Evolutionary conservation across 805 yeast genomes (phyloP).

Genomic region (Wickerhamomyces hampshirensis): DNA sequence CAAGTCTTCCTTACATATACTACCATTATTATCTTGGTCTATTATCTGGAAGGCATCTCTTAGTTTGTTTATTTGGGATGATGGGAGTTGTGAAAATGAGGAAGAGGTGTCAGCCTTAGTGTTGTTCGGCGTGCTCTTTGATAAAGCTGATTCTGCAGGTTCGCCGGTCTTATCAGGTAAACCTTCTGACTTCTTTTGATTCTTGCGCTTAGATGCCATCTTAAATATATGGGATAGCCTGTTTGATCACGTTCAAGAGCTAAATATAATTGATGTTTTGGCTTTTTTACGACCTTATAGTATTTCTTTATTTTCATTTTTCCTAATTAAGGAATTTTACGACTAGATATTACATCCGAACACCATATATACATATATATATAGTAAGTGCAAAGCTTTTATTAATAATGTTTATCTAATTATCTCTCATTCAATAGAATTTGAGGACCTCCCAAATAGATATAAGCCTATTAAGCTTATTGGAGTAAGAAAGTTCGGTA

Average conservation of each 20-base stretch:
- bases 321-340: constrained; percentile 4
- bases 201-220: too few relatives aligned
- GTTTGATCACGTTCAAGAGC: too few relatives aligned
- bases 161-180: too few relatives aligned
- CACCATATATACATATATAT: too few relatives aligned
- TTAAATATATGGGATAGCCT: too few relatives aligned
- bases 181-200: too few relatives aligned
- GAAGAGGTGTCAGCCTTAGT: too few relatives aligned
- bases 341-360: neutral
- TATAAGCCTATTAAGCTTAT: constrained; percentile 51
- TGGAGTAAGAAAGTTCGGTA: constrained; percentile 49
- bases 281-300: too few relatives aligned
- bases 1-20: constrained; percentile 52
- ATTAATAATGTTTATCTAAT: too few relatives aligned
- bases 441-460: constrained; percentile 54
- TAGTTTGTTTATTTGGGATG: constrained; percentile 59
- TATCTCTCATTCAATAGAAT: constrained; percentile 25
- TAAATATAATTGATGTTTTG: constrained; percentile 22
- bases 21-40: constrained; percentile 78
- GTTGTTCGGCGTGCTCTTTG: too few relatives aligned
- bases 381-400: too few relatives aligned
- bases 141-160: too few relatives aligned
- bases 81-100: constrained; percentile 41
- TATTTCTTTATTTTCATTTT: constrained; percentile 9
- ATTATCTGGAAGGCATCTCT: constrained; percentile 74